Conservation (phyloP, 164 flowering plant genomes). For the Vitis rupestris region DNA sequence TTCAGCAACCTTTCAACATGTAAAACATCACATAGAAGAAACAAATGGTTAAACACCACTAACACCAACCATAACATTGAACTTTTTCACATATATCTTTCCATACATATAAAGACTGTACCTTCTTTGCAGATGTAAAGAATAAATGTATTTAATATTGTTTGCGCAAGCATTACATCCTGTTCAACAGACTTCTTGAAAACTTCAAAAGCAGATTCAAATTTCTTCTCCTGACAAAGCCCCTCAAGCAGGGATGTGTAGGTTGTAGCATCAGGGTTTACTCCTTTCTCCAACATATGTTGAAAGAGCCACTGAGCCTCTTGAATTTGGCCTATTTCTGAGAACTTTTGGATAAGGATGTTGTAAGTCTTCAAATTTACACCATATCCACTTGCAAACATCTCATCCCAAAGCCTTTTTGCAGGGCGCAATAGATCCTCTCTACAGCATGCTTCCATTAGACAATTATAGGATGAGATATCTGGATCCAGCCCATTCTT, state of each 20-base stretch:
- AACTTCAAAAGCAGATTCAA: conserved; percentile 57
- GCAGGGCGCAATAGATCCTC: conserved; percentile 90
- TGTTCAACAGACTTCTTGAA: conserved; percentile 48
- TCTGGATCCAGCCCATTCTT: conserved; percentile 69
- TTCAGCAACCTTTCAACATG: background rate
- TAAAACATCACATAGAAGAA: background rate
- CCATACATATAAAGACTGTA: conserved; percentile 14
- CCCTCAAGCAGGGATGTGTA: conserved; percentile 67
- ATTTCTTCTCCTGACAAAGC: conserved; percentile 54
- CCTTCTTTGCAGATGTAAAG: conserved; percentile 64
- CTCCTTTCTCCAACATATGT: conserved; percentile 67
- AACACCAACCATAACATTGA: background rate
- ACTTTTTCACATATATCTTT: background rate
- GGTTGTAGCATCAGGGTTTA: conserved; percentile 51
- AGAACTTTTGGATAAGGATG: conserved; percentile 66
- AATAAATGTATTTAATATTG: conserved; percentile 44
- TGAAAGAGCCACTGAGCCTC: conserved; percentile 61
- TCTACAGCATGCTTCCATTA: conserved; percentile 89
- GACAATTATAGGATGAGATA: conserved; percentile 56
- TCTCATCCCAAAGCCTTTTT: conserved; percentile 91
- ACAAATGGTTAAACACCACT: background rate
- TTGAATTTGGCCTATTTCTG: conserved; percentile 57
- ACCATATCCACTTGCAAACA: conserved; percentile 73
- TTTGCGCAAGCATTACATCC: conserved; percentile 41
- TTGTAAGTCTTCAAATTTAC: conserved; percentile 70